Conservation (phyloP, 2,329 filamentous ascomycete genomes). For the Neopestalotiopsis rosae region DNA sequence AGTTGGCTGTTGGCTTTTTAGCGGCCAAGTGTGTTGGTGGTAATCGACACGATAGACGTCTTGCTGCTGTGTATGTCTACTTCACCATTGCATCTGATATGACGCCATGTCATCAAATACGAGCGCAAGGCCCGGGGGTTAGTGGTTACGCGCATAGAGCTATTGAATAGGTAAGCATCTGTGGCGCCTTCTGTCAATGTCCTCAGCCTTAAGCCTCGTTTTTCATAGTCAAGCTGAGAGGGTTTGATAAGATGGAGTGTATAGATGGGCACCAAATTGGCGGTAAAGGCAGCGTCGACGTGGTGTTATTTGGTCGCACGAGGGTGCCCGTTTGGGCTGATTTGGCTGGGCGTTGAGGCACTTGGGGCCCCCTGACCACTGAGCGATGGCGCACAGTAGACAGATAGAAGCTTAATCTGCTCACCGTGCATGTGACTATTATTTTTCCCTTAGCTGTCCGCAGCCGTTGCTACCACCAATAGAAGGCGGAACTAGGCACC, state of each 20-base stretch:
- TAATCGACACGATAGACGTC: background rate
- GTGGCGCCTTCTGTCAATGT: background rate
- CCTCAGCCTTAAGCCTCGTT: background rate
- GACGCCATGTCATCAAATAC: background rate
- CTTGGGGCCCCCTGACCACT: background rate
- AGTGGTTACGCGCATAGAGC: conserved; percentile 1
- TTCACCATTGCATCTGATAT: background rate
- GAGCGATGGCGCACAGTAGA: background rate
- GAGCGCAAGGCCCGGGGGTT: background rate
- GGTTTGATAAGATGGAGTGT: background rate
- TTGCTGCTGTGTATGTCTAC: background rate
- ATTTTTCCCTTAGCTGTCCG: conserved; percentile 4
- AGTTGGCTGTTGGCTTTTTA: background rate
- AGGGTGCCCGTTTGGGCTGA: background rate
- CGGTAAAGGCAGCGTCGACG: background rate
- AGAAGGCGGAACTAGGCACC: background rate
- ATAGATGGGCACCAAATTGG: background rate
- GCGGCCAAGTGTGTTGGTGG: background rate
- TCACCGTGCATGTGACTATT: conserved; percentile 5
- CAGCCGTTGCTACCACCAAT: conserved; percentile 7
- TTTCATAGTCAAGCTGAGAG: background rate
- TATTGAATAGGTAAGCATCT: background rate
- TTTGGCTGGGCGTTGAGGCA: background rate
- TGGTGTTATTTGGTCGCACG: background rate
- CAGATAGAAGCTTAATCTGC: conserved; percentile 4